Evolutionary conservation across 208 protist genomes (phyloP).

Genomic region (Leishmania arabica): DNA sequence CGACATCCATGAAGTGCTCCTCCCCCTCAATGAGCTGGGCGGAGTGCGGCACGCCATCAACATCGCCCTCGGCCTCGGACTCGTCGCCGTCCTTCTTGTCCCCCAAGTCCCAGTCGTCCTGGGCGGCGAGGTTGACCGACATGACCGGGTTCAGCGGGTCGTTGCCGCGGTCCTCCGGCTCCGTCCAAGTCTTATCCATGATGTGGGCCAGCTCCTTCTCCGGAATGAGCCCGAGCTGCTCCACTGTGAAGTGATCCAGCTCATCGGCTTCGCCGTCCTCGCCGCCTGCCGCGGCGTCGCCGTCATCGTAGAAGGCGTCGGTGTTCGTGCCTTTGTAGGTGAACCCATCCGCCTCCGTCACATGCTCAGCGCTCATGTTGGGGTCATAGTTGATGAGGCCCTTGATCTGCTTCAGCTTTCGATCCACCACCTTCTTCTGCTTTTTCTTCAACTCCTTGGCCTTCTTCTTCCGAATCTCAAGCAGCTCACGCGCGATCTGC

Average conservation of each 20-base stretch:
- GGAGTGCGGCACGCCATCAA: constrained; percentile 33
- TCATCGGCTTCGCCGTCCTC: constrained; percentile 33
- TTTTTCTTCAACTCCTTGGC: constrained; percentile 92
- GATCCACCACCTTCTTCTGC: constrained; percentile 92
- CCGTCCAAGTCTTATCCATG: constrained; percentile 56
- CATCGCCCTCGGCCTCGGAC: constrained; percentile 11
- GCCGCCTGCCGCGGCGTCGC: constrained; percentile 13
- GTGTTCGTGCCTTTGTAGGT: constrained; percentile 30
- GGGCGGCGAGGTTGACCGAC: constrained; percentile 70
- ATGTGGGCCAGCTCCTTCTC: constrained; percentile 58
- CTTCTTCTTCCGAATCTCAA: constrained; percentile 82
- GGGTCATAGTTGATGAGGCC: constrained; percentile 93
- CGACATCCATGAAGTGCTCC: constrained; percentile 84
- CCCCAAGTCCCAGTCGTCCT: constrained; percentile 87
- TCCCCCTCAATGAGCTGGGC: constrained; percentile 77
- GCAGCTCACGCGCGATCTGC: constrained; percentile 84
- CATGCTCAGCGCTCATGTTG: constrained; percentile 68
- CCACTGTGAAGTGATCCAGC: constrained; percentile 78
- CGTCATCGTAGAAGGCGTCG: constrained; percentile 22
- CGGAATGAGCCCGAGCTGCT: constrained; percentile 65
- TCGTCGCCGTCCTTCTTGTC: constrained; percentile 43
- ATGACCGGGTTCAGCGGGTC: constrained; percentile 82
- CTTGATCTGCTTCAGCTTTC: constrained; percentile 93
- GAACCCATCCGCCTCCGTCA: constrained; percentile 73
- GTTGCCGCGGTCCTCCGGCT: constrained; percentile 57